phyloP scores from a whole-genome alignment of 495 filamentous ascomycete genomes.

The Corynascus novoguineensis region DNA sequence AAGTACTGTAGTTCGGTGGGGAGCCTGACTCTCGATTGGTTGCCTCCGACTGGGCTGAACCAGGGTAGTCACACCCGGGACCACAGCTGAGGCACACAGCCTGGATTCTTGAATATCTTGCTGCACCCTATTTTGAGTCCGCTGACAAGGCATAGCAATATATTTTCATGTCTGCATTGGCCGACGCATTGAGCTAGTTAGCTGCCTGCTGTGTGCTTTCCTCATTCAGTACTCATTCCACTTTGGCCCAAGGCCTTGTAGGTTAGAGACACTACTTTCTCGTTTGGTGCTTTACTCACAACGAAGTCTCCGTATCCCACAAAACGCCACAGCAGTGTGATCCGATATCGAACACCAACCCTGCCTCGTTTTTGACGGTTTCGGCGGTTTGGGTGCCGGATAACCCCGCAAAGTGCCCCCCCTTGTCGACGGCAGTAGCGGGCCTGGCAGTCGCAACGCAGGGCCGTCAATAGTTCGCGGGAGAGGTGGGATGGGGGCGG shows the following conservation, averaged over 20 bases:
- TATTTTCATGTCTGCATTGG: neutral
- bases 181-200: neutral
- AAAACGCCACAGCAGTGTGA: neutral
- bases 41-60: conserved; percentile 1
- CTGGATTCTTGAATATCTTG: neutral
- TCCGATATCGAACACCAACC: neutral
- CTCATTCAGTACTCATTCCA: too few relatives aligned
- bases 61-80: neutral
- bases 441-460: conserved; percentile 13
- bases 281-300: neutral
- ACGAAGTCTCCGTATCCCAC: neutral
- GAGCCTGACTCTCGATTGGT: neutral
- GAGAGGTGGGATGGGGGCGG: conserved; percentile 5
- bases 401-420: conserved; percentile 11
- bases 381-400: too few relatives aligned
- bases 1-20: neutral
- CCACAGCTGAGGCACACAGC: conserved; percentile 7
- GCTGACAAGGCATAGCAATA: conserved; percentile 1
- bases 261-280: too few relatives aligned
- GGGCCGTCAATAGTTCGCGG: conserved; percentile 15
- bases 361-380: neutral
- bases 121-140: neutral
- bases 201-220: neutral
- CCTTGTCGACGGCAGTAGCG: conserved; percentile 9
- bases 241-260: too few relatives aligned